A percentile compares a stretch with the other conserved stretches of the same genome.
phyloP scores from a whole-genome alignment of 1,284 basidiomycete genomes.

The Microbotryomycetes sp. region DNA sequence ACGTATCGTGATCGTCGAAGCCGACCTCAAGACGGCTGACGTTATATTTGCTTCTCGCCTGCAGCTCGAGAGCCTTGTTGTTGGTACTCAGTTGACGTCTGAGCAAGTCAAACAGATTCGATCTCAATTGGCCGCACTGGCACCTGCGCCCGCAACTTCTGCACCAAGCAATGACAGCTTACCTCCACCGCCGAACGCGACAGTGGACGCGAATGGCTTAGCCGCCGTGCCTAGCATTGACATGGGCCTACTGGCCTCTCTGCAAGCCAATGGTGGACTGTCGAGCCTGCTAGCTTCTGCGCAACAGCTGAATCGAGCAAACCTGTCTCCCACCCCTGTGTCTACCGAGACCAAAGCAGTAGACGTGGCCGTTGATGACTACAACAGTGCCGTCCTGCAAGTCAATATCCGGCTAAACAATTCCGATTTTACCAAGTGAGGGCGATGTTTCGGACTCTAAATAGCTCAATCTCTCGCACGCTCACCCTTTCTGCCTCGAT shows the following conservation, averaged over 20 bases:
- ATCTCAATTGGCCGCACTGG: slow-evolving; percentile 61
- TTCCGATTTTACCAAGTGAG: slow-evolving; percentile 27
- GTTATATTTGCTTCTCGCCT: neutral
- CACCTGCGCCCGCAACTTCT: slow-evolving; percentile 43
- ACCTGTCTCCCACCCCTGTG: slow-evolving; percentile 13
- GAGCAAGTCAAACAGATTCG: slow-evolving; percentile 74
- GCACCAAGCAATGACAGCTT: no score
- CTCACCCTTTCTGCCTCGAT: no score
- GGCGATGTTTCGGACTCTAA: no score
- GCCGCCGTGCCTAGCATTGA: no score
- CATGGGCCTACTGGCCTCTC: slow-evolving; percentile 24
- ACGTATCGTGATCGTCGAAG: no score
- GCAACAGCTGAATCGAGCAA: slow-evolving; percentile 9
- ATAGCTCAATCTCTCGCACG: no score
- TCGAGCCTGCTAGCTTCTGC: slow-evolving; percentile 19
- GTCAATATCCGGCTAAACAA: slow-evolving; percentile 23
- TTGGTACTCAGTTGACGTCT: slow-evolving; percentile 64
- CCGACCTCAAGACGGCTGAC: neutral
- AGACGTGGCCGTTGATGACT: slow-evolving; percentile 3
- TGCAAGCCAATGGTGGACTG: slow-evolving; percentile 28
- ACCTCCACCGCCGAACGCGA: slow-evolving; percentile 45
- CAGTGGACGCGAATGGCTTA: no score
- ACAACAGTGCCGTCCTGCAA: slow-evolving; percentile 20
- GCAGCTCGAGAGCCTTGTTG: slow-evolving; percentile 68
- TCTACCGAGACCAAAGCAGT: slow-evolving; percentile 19